Evolutionary conservation across 1,139 yeast genomes (phyloP).

Genomic region (Blastobotrys proliferans): DNA sequence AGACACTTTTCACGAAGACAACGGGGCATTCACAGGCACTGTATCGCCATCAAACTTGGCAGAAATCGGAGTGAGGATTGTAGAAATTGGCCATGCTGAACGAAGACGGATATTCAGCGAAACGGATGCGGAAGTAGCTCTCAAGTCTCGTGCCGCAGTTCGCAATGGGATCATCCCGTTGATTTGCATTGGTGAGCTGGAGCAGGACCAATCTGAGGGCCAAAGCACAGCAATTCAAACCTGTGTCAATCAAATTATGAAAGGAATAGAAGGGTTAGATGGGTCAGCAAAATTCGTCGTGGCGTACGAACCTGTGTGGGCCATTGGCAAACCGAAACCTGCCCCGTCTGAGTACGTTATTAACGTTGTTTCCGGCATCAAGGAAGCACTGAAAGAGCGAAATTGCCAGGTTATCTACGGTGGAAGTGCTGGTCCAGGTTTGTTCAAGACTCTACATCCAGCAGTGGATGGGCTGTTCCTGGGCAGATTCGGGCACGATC

Average conservation of each 20-base stretch:
- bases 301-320: constrained; percentile 97
- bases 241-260: constrained; percentile 66
- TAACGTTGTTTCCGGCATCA: constrained; percentile 24
- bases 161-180: constrained; percentile 75
- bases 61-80: constrained; percentile 80
- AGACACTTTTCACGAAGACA: constrained; percentile 71
- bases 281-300: constrained; percentile 51
- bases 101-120: constrained; percentile 82
- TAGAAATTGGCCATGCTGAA: constrained; percentile 88
- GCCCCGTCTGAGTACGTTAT: constrained; percentile 27
- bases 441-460: constrained; percentile 22
- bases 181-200: constrained; percentile 88
- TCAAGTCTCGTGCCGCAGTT: constrained; percentile 77
- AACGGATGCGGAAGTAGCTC: constrained; percentile 75
- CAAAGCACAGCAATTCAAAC: constrained; percentile 59
- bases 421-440: constrained; percentile 31
- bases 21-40: constrained; percentile 93
- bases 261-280: constrained; percentile 57
- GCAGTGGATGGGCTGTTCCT: constrained; percentile 29
- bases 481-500: constrained; percentile 30
- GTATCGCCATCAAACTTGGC: constrained; percentile 63
- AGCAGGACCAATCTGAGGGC: constrained; percentile 54
- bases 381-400: constrained; percentile 18
- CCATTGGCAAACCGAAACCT: constrained; percentile 59
- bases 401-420: constrained; percentile 24